Percentiles rank a stretch among this genome's conserved stretches.
These are phyloP conservation scores for Eimeria necatrix DNA, from an alignment of 169 alveolate species.

Conservation along the genomic window DNA sequence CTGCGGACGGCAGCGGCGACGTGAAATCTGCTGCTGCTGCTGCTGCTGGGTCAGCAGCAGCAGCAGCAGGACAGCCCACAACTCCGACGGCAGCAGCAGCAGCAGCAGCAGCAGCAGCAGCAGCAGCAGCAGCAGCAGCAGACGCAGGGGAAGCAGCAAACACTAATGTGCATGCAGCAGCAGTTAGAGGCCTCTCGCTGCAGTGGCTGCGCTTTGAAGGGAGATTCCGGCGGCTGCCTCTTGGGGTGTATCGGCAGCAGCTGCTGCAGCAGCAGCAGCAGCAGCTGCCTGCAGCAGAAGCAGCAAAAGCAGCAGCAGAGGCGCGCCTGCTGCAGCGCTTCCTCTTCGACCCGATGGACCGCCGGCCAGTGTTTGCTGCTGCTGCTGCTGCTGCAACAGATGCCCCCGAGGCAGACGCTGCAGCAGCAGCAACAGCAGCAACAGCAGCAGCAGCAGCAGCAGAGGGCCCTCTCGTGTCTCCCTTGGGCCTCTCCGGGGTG, in stretches of 20 bases:
- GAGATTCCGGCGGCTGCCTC: conserved; percentile 21
- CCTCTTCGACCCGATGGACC: conserved; percentile 33
- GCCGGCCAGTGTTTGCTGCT: not conserved
- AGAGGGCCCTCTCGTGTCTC: not conserved
- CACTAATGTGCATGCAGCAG: conserved; percentile 51
- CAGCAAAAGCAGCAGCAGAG: conserved; percentile 37
- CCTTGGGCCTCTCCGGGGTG: not conserved
- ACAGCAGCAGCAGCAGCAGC: conserved; percentile 37
- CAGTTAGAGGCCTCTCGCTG: conserved; percentile 37
- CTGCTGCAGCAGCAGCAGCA: not conserved
- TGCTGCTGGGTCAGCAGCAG: not conserved
- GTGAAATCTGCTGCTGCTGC: not conserved
- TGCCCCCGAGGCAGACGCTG: not conserved
- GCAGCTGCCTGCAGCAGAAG: not conserved
- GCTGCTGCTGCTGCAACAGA: not conserved
- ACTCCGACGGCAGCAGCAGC: not conserved
- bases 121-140: not conserved
- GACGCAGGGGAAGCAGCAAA: conserved; percentile 29
- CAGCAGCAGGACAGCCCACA: not conserved
- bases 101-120: not conserved
- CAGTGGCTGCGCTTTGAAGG: conserved; percentile 63
- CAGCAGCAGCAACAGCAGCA: conserved; percentile 6
- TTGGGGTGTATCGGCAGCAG: conserved; percentile 58
- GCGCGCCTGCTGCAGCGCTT: conserved; percentile 12
- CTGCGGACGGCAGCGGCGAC: conserved; percentile 16